Base-by-base conservation (phyloP, 805 yeast genomes). In the Saccharomyces jurei region DNA sequence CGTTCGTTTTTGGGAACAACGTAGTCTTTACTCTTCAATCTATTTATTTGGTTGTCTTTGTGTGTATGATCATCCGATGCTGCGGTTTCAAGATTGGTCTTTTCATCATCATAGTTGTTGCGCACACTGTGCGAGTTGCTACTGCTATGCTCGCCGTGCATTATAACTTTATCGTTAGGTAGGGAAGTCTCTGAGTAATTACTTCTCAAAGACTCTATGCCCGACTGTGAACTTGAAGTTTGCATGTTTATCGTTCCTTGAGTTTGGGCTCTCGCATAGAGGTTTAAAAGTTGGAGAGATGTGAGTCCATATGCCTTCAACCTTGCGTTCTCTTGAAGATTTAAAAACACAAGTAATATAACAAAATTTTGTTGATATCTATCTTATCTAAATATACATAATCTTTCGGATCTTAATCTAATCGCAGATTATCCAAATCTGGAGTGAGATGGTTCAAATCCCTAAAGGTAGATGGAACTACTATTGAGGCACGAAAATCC, bases 1-100 rank as follows among this genome's bases (percentile, higher is more conserved):
- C 87, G 72, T 41, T 82, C 63, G 8, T 54, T 54, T 6, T 63
- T 62, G 1, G 66, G 64, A 6, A 62, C 64, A 50, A 63, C 46
- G 28, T 58, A 54, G 9, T 54, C 58, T 48, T 51, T 57, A 36
- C 60, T 63, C 26, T 56, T 53, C 50, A 60, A 52, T 22, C 51
- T 36, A 36, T 17, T 9, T 17, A 36, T 22, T 9, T 36, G 44
- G 44, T 36, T 36, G 25, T 21, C 44, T 6, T 17, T 17, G 25
- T 17, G 44, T 17, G 1, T 22, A n/a, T 17, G 44, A 8, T 22
- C 21, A 21, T 17, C 6, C 25, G 44, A 36, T 17, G 25, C 22
- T 22, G 44, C 4, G 10, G 25, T 36, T 17, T 36, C 25, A 22
- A 36, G 10, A 17, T 36, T 36, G 22, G 25, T 10, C 44, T 36